Evolutionary conservation across 1,284 basidiomycete species (phyloP), one percentile per base, ranked within the genome.

Genomic region (Rhodotorula glutinis): DNA sequence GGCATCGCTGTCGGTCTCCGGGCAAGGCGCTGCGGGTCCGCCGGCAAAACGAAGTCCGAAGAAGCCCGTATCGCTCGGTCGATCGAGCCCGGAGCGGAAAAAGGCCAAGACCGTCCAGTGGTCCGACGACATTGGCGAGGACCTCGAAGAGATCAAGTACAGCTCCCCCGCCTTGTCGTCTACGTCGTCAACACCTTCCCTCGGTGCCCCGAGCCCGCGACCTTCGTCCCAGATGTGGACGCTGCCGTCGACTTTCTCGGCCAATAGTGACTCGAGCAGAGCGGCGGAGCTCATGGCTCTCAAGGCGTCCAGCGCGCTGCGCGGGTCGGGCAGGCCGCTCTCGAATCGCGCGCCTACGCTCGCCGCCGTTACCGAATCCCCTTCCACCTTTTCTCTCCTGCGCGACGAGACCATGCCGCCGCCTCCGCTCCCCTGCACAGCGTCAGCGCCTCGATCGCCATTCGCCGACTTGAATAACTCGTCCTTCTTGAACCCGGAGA

Each of bases 51-150:
- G 58, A 27, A 58, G 58, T 29, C 69, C 63, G 1, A 38, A 56
- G 14, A 70, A 70, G 63, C 49, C 19, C 43, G 59, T 62, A 49
- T 63, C 54, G 19, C 16, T 25, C 17, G 16, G n/a, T 13, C 49
- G 25, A 16, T 29, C 49, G 25, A 51, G 49, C 27, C 49, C 56
- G 51, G 23, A 47, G 40, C 57, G 33, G 54, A 73, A 67, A 60
- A 71, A 67, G 60, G 57, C 57, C 40, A 73, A 73, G 57, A 69
- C 62, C 21, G 69, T 73, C 23, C 69, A 73, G 57, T 73, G 71
- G 71, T 49, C 69, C 5, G 71, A 73, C 62, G 71, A 73, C 60
- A 47, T 64, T 4, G 69, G 71, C 27, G 71, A 71, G 44, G 71
- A 67, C 0, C 60, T 73, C 27, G 71, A 68, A 55, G 64, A 62